Base-by-base conservation (phyloP, 2,329 filamentous ascomycete genomes). In the Canariomyces notabilis region DNA sequence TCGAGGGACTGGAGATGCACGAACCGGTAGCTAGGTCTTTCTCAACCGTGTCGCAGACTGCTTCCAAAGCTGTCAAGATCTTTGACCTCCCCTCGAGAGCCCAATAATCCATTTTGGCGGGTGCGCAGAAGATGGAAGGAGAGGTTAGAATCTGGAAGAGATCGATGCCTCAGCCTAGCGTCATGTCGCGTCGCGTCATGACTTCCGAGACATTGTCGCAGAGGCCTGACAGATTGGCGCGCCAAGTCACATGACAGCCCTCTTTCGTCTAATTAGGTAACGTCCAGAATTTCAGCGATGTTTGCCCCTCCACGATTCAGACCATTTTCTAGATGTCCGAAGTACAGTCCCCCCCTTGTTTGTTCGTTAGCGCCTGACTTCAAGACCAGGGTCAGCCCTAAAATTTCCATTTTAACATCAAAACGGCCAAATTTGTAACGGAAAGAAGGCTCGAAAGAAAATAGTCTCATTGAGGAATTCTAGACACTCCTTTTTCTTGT, bases 41-140 rank as follows among this genome's bases (percentile, higher is more conserved):
- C 15, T 44, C 48, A 11, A 59, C 40, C 14, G 52, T 23, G 31
- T 57, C 52, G 29, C 55, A 59, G 4, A 43, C 57, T 3, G 42
- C 44, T 36, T 57, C 46, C 6, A 59, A 42, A 8, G 57, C 55
- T 20, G 52, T 54, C 11, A 57, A 21, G 19, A 59, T 48, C 16
- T 44, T 45, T 4, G 49, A 45, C 33, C 45, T 44, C 37, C 51
- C 55, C 43, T 48, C 52, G 29, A 38, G 32, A 19, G 37, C 23
- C 50, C 51, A 53, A 45, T 45, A 61, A 12, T 53, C 54, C 55
- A 51, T 54, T 33, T 20, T 47, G 6, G 11, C 26, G 14, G 19
- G 20, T n/a, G 29, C 36, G 23, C 26, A 29, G 4, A 9, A 9
- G 26, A 29, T 4, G 26, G 14, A 29, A 12, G 14, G 9, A n/a